A percentile compares a stretch with the other conserved stretches of the same genome.
These are phyloP conservation scores for Suillus occidentalis DNA, from an alignment of 768 basidiomycete species.

Conservation along the genomic window DNA sequence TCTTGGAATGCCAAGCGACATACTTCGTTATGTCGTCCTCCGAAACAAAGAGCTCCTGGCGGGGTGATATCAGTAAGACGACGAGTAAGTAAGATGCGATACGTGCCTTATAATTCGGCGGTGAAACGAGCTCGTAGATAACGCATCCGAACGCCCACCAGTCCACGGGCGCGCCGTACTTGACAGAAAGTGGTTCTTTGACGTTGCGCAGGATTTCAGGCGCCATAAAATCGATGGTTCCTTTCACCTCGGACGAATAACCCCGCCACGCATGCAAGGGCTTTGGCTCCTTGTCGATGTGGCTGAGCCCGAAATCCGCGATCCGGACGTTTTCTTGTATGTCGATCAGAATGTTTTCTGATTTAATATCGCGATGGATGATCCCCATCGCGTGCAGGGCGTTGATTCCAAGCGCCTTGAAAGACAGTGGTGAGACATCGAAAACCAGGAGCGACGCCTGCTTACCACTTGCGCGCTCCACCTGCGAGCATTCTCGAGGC, in stretches of 20 bases:
- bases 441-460: neutral
- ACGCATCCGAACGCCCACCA: constrained; percentile 46
- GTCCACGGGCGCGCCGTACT: constrained; percentile 36
- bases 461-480: constrained; percentile 45
- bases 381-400: constrained; percentile 59
- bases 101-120: constrained; percentile 24
- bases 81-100: neutral
- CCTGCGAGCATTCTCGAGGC: neutral
- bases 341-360: constrained; percentile 67
- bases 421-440: constrained; percentile 1
- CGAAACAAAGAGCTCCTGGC: constrained; percentile 35
- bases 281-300: constrained; percentile 11
- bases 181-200: constrained; percentile 3
- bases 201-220: constrained; percentile 39
- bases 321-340: constrained; percentile 39
- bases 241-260: constrained; percentile 30
- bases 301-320: constrained; percentile 42
- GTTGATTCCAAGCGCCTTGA: constrained; percentile 39
- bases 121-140: constrained; percentile 37
- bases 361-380: constrained; percentile 69
- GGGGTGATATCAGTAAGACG: neutral
- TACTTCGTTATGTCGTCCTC: constrained; percentile 23
- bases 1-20: constrained; percentile 18
- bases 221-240: constrained; percentile 40
- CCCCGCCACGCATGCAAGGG: constrained; percentile 15